These are phyloP conservation scores for Ogataea zsoltii DNA, from an alignment of 805 yeast species.

Conservation along the genomic window DNA sequence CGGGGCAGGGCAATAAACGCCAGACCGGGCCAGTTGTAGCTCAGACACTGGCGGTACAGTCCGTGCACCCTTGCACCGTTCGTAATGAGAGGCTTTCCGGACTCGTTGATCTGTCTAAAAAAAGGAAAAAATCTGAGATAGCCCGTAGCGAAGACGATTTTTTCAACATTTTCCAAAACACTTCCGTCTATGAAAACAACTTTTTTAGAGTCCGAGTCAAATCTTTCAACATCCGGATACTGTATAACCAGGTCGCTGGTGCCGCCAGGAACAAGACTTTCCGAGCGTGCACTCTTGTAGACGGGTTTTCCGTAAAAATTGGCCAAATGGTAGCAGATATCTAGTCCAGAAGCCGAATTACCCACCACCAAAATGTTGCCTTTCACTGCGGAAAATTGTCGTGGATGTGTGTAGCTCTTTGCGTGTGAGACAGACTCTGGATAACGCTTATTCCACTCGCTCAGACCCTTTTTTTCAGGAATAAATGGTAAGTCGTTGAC, in stretches of 20 bases:
- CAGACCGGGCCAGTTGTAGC: slow-evolving; percentile 60
- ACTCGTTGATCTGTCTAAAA: slow-evolving; percentile 35
- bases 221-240: slow-evolving; percentile 43
- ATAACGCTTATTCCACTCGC: slow-evolving; percentile 42
- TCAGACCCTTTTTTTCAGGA: slow-evolving; percentile 57
- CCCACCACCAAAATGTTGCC: slow-evolving; percentile 66
- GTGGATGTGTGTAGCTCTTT: slow-evolving; percentile 51
- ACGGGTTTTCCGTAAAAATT: slow-evolving; percentile 41
- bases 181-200: slow-evolving; percentile 53
- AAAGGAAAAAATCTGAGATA: slow-evolving; percentile 64
- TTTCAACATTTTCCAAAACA: slow-evolving; percentile 46
- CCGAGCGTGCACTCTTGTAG: slow-evolving; percentile 52
- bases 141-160: slow-evolving; percentile 71
- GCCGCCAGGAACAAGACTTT: slow-evolving; percentile 45
- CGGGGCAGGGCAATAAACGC: slow-evolving; percentile 64
- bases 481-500: slow-evolving; percentile 58
- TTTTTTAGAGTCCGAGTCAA: slow-evolving; percentile 38
- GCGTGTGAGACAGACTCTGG: slow-evolving; percentile 59
- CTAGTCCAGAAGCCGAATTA: slow-evolving; percentile 72
- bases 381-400: slow-evolving; percentile 38
- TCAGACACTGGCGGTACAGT: slow-evolving; percentile 60
- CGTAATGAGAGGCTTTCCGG: slow-evolving; percentile 39
- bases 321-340: slow-evolving; percentile 63
- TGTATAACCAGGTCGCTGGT: slow-evolving; percentile 41
- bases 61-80: slow-evolving; percentile 50